phyloP scores from a whole-genome alignment of 768 basidiomycete species.

The Boletus pseudopeckii region DNA sequence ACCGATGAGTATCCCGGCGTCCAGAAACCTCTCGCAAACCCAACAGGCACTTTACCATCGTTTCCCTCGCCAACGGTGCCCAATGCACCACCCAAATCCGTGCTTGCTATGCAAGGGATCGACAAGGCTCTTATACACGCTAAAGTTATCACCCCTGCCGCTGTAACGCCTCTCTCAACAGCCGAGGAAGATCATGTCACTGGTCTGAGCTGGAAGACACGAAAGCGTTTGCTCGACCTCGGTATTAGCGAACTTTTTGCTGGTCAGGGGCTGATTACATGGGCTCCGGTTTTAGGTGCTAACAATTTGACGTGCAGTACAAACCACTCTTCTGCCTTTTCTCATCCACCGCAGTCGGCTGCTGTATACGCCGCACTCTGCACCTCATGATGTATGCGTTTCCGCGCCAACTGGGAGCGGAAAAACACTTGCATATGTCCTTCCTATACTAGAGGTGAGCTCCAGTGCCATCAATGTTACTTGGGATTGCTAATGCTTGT shows the following conservation, averaged over 20 bases:
- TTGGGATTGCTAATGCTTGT: not conserved
- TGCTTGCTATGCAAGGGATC: constrained; percentile 75
- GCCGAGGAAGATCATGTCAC: constrained; percentile 38
- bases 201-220: constrained; percentile 56
- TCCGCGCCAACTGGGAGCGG: constrained; percentile 98
- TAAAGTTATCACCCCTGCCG: constrained; percentile 59
- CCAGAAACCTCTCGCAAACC: constrained; percentile 9
- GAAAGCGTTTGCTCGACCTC: constrained; percentile 62
- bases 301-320: constrained; percentile 52
- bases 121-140: constrained; percentile 71
- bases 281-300: constrained; percentile 4
- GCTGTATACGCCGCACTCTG: constrained; percentile 63
- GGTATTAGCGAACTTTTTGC: constrained; percentile 89
- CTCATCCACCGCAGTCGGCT: constrained; percentile 51
- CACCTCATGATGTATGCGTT: constrained; percentile 81
- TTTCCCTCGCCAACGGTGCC: constrained; percentile 71
- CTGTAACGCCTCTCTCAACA: constrained; percentile 41
- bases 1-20: not conserved
- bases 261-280: constrained; percentile 45
- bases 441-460: constrained; percentile 85
- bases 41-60: constrained; percentile 47
- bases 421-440: constrained; percentile 93
- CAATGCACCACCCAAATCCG: constrained; percentile 62
- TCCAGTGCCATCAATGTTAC: not conserved
- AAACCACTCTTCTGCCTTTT: constrained; percentile 83